phyloP scores from a whole-genome alignment of 495 filamentous ascomycete genomes.

The Neurospora cerealis region DNA sequence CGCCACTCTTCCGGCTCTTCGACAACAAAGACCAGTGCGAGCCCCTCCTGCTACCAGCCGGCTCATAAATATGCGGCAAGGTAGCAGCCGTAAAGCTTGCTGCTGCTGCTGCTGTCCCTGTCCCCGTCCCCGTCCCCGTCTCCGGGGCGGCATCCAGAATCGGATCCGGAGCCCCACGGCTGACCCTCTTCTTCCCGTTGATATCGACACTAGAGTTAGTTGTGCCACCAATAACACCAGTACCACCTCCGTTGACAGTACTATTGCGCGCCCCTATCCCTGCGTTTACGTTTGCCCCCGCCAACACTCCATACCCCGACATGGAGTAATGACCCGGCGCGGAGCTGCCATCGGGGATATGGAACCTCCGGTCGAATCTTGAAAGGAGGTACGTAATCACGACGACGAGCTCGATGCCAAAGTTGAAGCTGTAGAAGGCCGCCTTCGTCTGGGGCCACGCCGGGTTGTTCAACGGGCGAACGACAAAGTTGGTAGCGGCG shows the following conservation, averaged over 20 bases:
- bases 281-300: neutral
- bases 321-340: conserved; percentile 31
- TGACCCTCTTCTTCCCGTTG: neutral
- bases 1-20: neutral
- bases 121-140: neutral
- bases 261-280: neutral
- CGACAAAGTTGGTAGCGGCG: conserved; percentile 45
- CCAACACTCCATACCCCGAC: neutral
- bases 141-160: neutral
- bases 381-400: conserved; percentile 51
- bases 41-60: neutral
- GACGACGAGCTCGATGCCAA: conserved; percentile 59
- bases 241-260: neutral
- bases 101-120: neutral
- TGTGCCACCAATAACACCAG: neutral
- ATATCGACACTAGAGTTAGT: neutral
- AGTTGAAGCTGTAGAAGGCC: conserved; percentile 74
- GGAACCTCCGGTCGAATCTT: conserved; percentile 65
- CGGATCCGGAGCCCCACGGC: neutral
- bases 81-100: neutral
- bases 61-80: neutral
- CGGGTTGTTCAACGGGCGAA: conserved; percentile 44
- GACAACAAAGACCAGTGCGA: neutral
- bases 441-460: conserved; percentile 59
- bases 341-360: conserved; percentile 46